Conservation (phyloP, 495 filamentous ascomycete genomes). For the Penicillium simplicissimum region DNA sequence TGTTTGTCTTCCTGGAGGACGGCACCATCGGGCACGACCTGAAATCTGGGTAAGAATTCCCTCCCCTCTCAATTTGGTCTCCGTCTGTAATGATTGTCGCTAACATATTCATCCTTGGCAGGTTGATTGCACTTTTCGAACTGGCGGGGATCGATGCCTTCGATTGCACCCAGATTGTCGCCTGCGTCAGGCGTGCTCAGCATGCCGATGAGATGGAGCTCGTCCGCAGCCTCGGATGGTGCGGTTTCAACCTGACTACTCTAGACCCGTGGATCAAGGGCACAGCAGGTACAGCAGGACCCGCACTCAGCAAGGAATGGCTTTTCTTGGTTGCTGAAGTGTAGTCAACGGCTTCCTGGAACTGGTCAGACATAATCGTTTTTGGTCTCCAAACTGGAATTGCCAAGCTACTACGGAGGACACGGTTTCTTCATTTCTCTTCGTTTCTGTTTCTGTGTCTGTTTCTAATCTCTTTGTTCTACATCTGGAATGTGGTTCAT, state of each 20-base stretch:
- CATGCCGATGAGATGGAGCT: slow-evolving; percentile 61
- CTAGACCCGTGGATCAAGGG: slow-evolving; percentile 65
- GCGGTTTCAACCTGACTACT: slow-evolving; percentile 81
- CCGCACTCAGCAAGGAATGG: slow-evolving; percentile 68
- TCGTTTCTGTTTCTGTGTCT: neutral
- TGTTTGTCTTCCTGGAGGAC: slow-evolving; percentile 87
- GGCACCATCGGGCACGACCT: slow-evolving; percentile 68
- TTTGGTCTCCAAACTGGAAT: neutral
- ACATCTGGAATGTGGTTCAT: neutral
- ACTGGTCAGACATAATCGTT: neutral
- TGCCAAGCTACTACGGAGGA: neutral
- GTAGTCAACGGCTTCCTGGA: slow-evolving; percentile 34
- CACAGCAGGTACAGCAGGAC: slow-evolving; percentile 43
- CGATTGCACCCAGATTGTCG: slow-evolving; percentile 72
- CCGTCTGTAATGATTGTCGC: neutral
- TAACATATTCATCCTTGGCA: slow-evolving; percentile 32
- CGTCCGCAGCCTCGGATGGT: slow-evolving; percentile 84
- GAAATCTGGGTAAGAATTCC: slow-evolving; percentile 74
- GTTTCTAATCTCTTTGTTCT: neutral
- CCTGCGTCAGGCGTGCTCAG: slow-evolving; percentile 71
- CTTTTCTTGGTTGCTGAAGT: slow-evolving; percentile 84
- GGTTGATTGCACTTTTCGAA: slow-evolving; percentile 88
- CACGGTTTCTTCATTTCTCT: neutral
- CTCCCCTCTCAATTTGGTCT: neutral
- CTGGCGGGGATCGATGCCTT: slow-evolving; percentile 69